Base-by-base conservation (phyloP, 768 basidiomycete species). In the Boletus edulis region DNA sequence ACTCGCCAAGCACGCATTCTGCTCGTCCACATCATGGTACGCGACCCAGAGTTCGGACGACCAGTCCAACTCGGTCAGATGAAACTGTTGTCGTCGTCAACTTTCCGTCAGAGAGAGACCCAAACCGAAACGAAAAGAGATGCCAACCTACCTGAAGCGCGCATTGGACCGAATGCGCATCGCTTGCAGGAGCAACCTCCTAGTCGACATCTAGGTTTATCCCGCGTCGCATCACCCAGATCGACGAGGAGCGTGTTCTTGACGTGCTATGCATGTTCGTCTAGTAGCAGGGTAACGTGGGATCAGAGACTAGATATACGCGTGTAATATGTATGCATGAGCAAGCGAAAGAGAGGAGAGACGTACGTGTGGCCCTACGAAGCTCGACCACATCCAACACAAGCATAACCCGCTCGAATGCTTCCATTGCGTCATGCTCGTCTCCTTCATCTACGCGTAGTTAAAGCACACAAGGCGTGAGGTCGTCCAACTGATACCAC, bases 51-150 rank as follows among this genome's bases (percentile, higher is more conserved):
- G 70, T 66, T 91, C 86, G 0, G 89, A 83, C 2, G 89, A 91
- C 89, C 94, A 99, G 56, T 97, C 94, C 37, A 93, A 69, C 45
- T 98, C 96, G 0, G 95, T 98, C 45, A 98, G 70, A 72, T 98
- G 96, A 22, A 60, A 98, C 88, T 0, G 89, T 92, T 98, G 56
- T 2, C 37, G 2, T 15, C 15, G 32, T 32, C 5, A 4, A 3
- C 4, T 3, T 8, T 3, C 17, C 15, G 15, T 38, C 5, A 38
- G 37, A 2, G 9, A 32, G 32, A n/a, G n/a, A 22, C 22, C 3
- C 22, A 32, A 12, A 32, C 12, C 9, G 22, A 24, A 24, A 24
- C 22, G 22, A 24, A 24, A 24, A 24, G 3, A 24, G 22, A 24
- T 4, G 22, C 22, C 22, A 32, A 38, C 74, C 24, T 46, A 93